Conservation (phyloP, 1,139 yeast species). For the Kodamaea ohmeri region DNA sequence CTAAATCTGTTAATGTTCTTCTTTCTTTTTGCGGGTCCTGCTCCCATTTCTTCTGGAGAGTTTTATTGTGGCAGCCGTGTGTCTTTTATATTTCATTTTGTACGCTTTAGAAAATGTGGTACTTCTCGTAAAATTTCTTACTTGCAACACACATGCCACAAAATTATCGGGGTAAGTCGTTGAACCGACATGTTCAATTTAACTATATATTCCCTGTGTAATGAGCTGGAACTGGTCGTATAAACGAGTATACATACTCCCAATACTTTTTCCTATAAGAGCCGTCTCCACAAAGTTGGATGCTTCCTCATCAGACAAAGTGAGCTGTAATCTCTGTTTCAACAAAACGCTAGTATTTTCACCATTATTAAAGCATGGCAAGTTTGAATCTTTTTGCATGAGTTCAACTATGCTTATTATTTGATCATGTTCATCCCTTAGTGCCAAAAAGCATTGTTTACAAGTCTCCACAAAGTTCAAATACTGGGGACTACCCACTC, state of each 20-base stretch:
- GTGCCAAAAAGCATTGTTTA: constrained; percentile 67
- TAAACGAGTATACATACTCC: constrained; percentile 85
- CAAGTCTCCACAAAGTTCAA: constrained; percentile 57
- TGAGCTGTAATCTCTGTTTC: constrained; percentile 76
- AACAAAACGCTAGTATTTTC: constrained; percentile 75
- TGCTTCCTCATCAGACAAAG: constrained; percentile 68
- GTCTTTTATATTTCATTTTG: no score
- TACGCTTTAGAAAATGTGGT: no score
- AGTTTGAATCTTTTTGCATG: constrained; percentile 85
- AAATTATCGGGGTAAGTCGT: not conserved
- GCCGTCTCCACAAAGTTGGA: constrained; percentile 73
- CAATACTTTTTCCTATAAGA: constrained; percentile 75
- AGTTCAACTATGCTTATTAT: constrained; percentile 79
- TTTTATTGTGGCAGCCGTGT: no score
- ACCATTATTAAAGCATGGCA: constrained; percentile 91
- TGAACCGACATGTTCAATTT: constrained; percentile 8
- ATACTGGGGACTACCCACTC: constrained; percentile 59
- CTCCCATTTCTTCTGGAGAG: no score
- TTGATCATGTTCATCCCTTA: constrained; percentile 70
- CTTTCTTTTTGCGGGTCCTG: no score
- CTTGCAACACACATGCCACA: not conserved
- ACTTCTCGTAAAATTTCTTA: not conserved
- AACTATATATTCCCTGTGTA: constrained; percentile 90
- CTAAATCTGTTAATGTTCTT: not conserved
- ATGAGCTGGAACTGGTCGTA: constrained; percentile 93